Percentiles rank a stretch among this genome's conserved stretches.
phyloP scores from a whole-genome alignment of 768 basidiomycete genomes.

The Lentinus tigrinus region DNA sequence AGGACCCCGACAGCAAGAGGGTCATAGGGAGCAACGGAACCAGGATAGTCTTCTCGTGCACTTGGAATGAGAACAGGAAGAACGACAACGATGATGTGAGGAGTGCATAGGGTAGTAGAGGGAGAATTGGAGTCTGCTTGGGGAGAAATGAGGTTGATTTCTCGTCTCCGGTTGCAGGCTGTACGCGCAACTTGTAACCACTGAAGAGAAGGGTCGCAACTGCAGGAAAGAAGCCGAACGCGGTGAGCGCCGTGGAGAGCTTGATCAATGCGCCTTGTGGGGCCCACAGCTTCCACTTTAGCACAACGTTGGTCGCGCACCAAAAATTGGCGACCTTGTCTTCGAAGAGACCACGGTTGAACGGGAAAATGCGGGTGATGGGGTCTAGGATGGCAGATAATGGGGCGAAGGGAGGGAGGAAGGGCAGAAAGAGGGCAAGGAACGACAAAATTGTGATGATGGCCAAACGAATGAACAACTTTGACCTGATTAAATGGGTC shows the following conservation, averaged over 20 bases:
- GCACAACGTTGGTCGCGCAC: slow-evolving; percentile 86
- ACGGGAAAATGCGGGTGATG: slow-evolving; percentile 85
- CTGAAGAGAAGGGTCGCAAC: slow-evolving; percentile 46
- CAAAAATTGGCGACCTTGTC: slow-evolving; percentile 98
- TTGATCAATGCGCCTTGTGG: slow-evolving; percentile 52
- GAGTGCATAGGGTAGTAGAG: slow-evolving; percentile 77
- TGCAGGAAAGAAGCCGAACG: slow-evolving; percentile 66
- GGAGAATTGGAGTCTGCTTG: slow-evolving; percentile 51
- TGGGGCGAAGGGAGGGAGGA: slow-evolving; percentile 65
- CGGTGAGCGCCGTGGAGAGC: slow-evolving; percentile 65
- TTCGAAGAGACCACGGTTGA: slow-evolving; percentile 87
- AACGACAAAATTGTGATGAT: slow-evolving; percentile 63
- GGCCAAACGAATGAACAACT: slow-evolving; percentile 67
- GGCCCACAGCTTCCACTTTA: slow-evolving; percentile 78
- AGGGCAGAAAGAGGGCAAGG: slow-evolving; percentile 72
- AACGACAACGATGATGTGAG: slow-evolving; percentile 85
- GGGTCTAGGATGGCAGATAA: slow-evolving; percentile 53
- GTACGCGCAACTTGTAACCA: slow-evolving; percentile 32
- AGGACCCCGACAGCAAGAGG: slow-evolving; percentile 61
- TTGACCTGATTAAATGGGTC: slow-evolving; percentile 23
- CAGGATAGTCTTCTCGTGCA: slow-evolving; percentile 92
- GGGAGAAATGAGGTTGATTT: neutral
- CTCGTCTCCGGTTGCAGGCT: neutral
- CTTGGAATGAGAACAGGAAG: slow-evolving; percentile 96
- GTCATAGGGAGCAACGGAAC: slow-evolving; percentile 84